These are phyloP conservation scores for Hypholoma fasciculare DNA, from an alignment of 768 basidiomycete species.

Conservation along the genomic window DNA sequence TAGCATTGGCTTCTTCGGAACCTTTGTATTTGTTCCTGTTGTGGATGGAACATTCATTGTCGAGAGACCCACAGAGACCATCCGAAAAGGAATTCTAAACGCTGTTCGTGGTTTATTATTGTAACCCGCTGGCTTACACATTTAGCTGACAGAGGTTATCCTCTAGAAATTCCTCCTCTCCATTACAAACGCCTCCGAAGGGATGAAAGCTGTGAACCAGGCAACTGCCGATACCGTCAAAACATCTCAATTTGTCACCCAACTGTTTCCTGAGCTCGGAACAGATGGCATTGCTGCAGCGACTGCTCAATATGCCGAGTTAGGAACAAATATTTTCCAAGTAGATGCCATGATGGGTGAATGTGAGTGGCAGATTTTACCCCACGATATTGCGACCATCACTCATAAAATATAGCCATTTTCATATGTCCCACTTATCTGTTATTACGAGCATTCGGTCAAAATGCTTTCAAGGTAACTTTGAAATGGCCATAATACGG, in stretches of 20 bases:
- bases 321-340: constrained; percentile 35
- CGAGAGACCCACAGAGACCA: constrained; percentile 35
- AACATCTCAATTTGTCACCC: constrained; percentile 30
- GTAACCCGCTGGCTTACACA: background rate
- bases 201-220: constrained; percentile 36
- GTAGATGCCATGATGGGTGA: constrained; percentile 41
- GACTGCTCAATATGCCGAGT: constrained; percentile 28
- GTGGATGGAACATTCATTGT: constrained; percentile 48
- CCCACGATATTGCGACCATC: background rate
- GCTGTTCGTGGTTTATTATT: constrained; percentile 5
- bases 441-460: constrained; percentile 32
- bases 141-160: background rate
- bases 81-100: constrained; percentile 29
- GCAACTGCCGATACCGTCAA: constrained; percentile 26
- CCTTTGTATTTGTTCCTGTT: constrained; percentile 42
- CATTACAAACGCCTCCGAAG: constrained; percentile 41
- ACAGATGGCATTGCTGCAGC: constrained; percentile 24
- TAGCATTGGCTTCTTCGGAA: constrained; percentile 35
- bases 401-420: constrained; percentile 29
- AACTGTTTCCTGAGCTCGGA: constrained; percentile 41
- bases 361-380: constrained; percentile 22
- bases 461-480: constrained; percentile 33
- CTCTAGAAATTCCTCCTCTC: constrained; percentile 33
- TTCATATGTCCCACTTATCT: constrained; percentile 48
- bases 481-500: background rate